These are phyloP conservation scores for Lasiodiplodia sp. DNA, from an alignment of 2,329 filamentous ascomycete genomes.

Conservation along the genomic window DNA sequence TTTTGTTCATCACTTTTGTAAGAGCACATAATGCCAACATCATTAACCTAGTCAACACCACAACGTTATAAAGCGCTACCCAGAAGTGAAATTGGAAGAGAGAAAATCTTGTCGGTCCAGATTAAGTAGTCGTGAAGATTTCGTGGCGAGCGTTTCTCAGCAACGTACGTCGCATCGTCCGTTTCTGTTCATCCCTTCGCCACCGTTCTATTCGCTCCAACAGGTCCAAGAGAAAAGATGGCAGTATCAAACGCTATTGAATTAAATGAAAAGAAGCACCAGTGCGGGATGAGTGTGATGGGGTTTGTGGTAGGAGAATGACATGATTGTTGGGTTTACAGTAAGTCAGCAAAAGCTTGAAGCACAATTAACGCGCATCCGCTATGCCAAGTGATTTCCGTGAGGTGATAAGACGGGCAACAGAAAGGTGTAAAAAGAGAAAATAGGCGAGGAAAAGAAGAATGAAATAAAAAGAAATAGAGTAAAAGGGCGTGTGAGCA, in stretches of 20 bases:
- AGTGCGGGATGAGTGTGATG: background rate
- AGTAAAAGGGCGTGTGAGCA: background rate
- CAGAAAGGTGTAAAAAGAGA: background rate
- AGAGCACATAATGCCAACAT: background rate
- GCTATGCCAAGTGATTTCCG: constrained; percentile 16
- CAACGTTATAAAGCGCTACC: background rate
- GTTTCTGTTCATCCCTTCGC: background rate
- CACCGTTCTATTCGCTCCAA: background rate
- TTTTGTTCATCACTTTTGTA: background rate
- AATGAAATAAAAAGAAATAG: background rate
- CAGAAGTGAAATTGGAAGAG: background rate
- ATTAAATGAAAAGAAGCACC: constrained; percentile 11
- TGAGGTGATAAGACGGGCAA: background rate
- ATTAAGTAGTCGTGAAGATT: constrained; percentile 4
- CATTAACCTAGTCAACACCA: background rate
- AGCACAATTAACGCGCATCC: constrained; percentile 14
- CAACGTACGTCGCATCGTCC: constrained; percentile 9
- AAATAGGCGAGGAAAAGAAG: background rate
- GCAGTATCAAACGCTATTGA: background rate
- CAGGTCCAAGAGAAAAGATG: background rate
- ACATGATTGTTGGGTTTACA: background rate
- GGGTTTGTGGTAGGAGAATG: background rate
- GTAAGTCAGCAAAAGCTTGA: background rate
- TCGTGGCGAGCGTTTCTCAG: constrained; percentile 5
- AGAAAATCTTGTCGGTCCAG: background rate